Base-by-base conservation (phyloP, 768 basidiomycete species). In the Dacryopinax primogenitus region DNA sequence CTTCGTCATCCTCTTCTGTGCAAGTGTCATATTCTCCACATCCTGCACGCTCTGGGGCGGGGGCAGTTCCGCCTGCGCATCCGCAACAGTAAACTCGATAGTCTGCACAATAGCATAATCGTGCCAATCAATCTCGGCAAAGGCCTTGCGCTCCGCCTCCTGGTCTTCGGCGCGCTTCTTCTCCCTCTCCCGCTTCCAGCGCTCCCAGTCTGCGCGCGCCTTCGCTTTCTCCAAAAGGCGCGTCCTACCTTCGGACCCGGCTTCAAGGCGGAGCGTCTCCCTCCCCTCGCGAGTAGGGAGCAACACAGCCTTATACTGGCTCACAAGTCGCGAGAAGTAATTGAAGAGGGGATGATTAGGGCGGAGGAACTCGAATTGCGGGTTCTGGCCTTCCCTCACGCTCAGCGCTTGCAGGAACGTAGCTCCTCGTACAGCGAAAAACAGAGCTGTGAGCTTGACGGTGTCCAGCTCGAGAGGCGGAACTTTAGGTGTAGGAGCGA, bases 101-200 rank as follows among this genome's bases (percentile, higher is more conserved):
- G 93, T 96, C 73, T 97, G 92, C 4, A 97, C 96, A 65, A 96
- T 91, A 39, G 93, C 92, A 77, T 96, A 98, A 73, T 98, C 96
- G 72, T 99, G 92, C 96, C 96, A 99, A 73, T 99, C 96, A 70
- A 99, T 97, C 73, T 94, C 91, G 45, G 92, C 91, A 72, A 96
- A 94, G 3, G 94, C 95, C 75, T 85, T 81, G 77, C 86, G 81
- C 72, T 96, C 92, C 64, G 92, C 92, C 70, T 95, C 95, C 70
- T 89, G 85, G 69, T 98, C 91, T 71, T 96, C 92, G 69, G 90
- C 82, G 37, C 87, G 82, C 73, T 86, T 87, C 76, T 90, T 88
- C 66, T 90, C 87, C 74, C 87, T 84, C 73, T 94, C 91, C 51
- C 86, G 79, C 73, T 88, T 88, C 69, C 84, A 79, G 69, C 83